Conservation (phyloP, 345 rosid genomes). For the Eucalyptus rudis region DNA sequence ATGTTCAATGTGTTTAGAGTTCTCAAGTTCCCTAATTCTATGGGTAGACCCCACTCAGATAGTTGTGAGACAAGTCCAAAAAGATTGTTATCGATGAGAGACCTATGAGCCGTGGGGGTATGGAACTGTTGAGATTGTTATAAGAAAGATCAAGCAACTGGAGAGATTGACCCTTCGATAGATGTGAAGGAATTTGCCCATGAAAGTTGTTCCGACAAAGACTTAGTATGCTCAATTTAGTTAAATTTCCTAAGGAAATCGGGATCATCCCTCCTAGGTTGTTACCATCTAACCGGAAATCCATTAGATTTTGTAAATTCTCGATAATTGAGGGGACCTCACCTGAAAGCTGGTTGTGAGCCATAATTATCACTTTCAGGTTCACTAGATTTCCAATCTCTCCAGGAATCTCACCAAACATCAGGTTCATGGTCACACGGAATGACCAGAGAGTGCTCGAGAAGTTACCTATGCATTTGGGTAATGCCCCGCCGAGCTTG, state of each 20-base stretch:
- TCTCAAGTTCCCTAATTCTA: not conserved
- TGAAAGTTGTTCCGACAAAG: not conserved
- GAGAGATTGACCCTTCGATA: fast-evolving
- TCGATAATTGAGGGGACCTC: not conserved
- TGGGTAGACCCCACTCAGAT: not conserved
- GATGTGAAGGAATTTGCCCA: not conserved
- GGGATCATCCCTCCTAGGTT: not conserved
- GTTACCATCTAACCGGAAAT: fast-evolving
- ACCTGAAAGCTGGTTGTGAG: not conserved
- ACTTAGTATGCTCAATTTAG: fast-evolving
- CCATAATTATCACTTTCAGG: not conserved
- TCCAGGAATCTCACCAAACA: no score
- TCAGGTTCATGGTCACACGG: no score
- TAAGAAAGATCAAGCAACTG: fast-evolving
- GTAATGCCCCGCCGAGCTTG: no score
- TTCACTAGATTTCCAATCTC: not conserved
- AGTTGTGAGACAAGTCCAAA: not conserved
- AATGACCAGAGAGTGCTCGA: no score
- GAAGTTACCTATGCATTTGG: no score
- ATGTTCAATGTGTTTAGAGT: not conserved
- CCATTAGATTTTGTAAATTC: not conserved
- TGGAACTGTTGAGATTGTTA: not conserved
- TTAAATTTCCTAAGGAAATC: not conserved
- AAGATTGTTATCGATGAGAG: not conserved
- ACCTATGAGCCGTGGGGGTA: not conserved